A percentile compares a stretch with the other conserved stretches of the same genome.
Evolutionary conservation across 2,329 filamentous ascomycete species (phyloP).

Genomic region (Pseudogymnoascus sp.): DNA sequence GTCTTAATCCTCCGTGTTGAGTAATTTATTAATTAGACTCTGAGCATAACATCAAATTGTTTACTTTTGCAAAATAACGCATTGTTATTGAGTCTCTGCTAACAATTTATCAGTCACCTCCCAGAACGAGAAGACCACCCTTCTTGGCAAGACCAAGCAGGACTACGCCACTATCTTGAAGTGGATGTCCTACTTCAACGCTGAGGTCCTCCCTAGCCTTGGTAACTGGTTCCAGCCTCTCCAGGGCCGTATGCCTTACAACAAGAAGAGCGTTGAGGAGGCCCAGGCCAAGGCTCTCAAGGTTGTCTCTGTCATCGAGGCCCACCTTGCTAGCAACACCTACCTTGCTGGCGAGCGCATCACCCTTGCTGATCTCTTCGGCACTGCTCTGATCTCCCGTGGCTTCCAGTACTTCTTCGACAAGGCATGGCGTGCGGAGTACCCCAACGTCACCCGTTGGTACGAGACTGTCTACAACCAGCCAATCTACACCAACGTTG

Average conservation of each 20-base stretch:
- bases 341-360: conserved; percentile 97
- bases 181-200: conserved; percentile 97
- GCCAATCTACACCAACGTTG: conserved; percentile 78
- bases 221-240: conserved; percentile 82
- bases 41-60: conserved; percentile 43
- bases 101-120: conserved; percentile 67
- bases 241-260: conserved; percentile 75
- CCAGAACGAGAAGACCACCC: conserved; percentile 99
- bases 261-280: conserved; percentile 95
- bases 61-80: conserved; percentile 13
- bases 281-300: conserved; percentile 60
- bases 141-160: conserved; percentile 99
- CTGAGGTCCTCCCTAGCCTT: conserved; percentile 68
- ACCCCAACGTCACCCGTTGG: conserved; percentile 89
- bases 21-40: conserved; percentile 66
- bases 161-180: conserved; percentile 97
- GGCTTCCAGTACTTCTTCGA: conserved; percentile 94
- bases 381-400: conserved; percentile 68
- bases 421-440: conserved; percentile 73
- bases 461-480: conserved; percentile 91
- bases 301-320: conserved; percentile 67
- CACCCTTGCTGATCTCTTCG: conserved; percentile 91
- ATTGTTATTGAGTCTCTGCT: conserved; percentile 15
- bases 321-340: conserved; percentile 85
- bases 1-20: conserved; percentile 92